phyloP scores from a whole-genome alignment of 208 protist genomes.

The Borovskyia barvae region DNA sequence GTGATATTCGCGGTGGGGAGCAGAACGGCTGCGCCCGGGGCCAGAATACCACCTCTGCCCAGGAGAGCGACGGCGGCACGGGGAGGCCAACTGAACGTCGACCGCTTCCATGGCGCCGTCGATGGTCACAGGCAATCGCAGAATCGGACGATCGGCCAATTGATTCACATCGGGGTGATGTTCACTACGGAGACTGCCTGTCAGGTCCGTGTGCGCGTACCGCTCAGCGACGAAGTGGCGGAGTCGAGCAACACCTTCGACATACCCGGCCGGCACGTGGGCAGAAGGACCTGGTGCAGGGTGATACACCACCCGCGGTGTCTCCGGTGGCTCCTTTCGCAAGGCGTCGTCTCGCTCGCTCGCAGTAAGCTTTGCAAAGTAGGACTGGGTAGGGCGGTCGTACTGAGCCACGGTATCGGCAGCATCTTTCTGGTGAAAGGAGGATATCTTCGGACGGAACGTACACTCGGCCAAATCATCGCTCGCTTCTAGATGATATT shows the following conservation, averaged over 20 bases:
- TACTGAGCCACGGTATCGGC: slow-evolving; percentile 8
- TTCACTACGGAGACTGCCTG: slow-evolving; percentile 28
- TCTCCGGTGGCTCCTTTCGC: slow-evolving; percentile 31
- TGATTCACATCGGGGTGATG: not conserved
- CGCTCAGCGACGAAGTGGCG: slow-evolving; percentile 44
- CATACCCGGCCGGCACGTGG: slow-evolving; percentile 67
- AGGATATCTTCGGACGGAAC: slow-evolving; percentile 10
- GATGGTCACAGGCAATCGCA: slow-evolving; percentile 51
- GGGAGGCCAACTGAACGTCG: slow-evolving; percentile 52
- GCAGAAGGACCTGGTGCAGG: slow-evolving; percentile 56
- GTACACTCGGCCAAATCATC: slow-evolving; percentile 2
- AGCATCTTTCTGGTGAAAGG: not conserved
- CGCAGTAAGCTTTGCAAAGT: slow-evolving; percentile 43
- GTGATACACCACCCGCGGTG: slow-evolving; percentile 50
- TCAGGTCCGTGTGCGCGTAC: slow-evolving; percentile 5
- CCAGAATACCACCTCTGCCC: too few relatives aligned
- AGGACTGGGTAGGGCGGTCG: slow-evolving; percentile 64
- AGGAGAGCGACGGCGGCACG: not conserved
- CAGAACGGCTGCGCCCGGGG: too few relatives aligned
- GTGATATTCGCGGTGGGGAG: too few relatives aligned
- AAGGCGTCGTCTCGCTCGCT: slow-evolving; percentile 14
- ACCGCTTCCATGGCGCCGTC: slow-evolving; percentile 22
- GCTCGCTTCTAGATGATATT: not conserved
- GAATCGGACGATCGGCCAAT: slow-evolving; percentile 39
- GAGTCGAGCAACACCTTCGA: slow-evolving; percentile 72